Base-by-base conservation (phyloP, 2,329 filamentous ascomycete species). In the Chalaropsis thielavioides region DNA sequence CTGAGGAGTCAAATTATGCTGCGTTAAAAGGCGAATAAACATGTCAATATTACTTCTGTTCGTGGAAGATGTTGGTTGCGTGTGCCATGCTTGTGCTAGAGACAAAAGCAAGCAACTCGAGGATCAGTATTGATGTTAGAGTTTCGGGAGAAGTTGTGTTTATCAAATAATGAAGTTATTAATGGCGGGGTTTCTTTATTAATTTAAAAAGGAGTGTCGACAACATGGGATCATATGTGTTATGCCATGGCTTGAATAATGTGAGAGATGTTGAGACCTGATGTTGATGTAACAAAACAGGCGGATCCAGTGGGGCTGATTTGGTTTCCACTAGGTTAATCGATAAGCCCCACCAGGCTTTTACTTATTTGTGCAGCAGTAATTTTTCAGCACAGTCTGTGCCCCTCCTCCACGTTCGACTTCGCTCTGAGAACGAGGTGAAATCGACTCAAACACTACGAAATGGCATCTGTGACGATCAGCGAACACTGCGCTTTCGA, bases 11-110 rank as follows among this genome's bases (percentile, higher is more conserved):
- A 3, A 74, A 89, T 67, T 96, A 96, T 75, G 89, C 90, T 62
- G 95, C 90, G 76, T 76, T 96, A 73, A 82, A 88, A 61, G 92
- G 92, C 3, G 88, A 94, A 71, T 94, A 77, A 40, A 10, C 15
- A 38, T 22, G 41, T 17, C n/a, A 19, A 46, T 11, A 8, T 62
- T 17, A 7, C 6, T 38, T 49, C 1, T 49, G 13, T 44, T 62
- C n/a, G 10, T 17, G n/a, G 60, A 46, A 15, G 10, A 56, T 15
- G n/a, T n/a, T n/a, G n/a, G n/a, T n/a, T n/a, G n/a, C 41, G 4
- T 13, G 15, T 43, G 41, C 31, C 31, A 31, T n/a, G n/a, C n/a
- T n/a, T n/a, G n/a, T n/a, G n/a, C n/a, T n/a, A n/a, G n/a, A n/a
- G n/a, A n/a, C n/a, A n/a, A 35, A 7, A 35, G 31, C 31, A 3